Percentiles rank a stretch among this genome's conserved stretches.
phyloP scores from a whole-genome alignment of 129 eudicot genomes.

The Ambrosia trifida region DNA sequence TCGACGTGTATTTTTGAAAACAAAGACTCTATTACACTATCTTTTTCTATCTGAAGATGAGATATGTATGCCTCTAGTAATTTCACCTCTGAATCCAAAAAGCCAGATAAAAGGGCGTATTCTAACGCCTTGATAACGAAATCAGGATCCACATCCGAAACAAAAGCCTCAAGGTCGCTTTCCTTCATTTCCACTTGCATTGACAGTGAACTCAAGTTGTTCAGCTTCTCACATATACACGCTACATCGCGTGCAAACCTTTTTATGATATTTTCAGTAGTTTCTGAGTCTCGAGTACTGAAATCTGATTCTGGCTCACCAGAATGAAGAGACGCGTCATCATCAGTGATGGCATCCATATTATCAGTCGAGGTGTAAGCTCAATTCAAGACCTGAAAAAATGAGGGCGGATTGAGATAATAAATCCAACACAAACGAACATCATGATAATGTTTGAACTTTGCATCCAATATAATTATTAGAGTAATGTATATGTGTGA shows the following conservation, averaged over 20 bases:
- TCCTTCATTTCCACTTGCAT: conserved; percentile 72
- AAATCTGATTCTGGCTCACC: no score
- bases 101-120: conserved; percentile 57
- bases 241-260: conserved; percentile 64
- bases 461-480: background rate
- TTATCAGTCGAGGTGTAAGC: background rate
- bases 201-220: conserved; percentile 64
- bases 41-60: conserved; percentile 48
- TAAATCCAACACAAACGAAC: background rate
- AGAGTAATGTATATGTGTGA: background rate
- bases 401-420: background rate
- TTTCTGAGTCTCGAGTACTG: conserved; percentile 21
- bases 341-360: background rate
- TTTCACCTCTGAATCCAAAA: conserved; percentile 58
- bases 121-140: conserved; percentile 49
- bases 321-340: conserved; percentile 35
- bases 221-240: conserved; percentile 59
- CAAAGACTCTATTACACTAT: conserved; percentile 26
- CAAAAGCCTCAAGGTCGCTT: conserved; percentile 63
- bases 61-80: conserved; percentile 44
- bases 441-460: background rate
- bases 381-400: background rate
- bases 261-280: conserved; percentile 51
- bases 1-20: conserved; percentile 41
- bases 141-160: conserved; percentile 41